Evolutionary conservation across 768 basidiomycete species (phyloP).

Genomic region (Cystobasidium tubakii): DNA sequence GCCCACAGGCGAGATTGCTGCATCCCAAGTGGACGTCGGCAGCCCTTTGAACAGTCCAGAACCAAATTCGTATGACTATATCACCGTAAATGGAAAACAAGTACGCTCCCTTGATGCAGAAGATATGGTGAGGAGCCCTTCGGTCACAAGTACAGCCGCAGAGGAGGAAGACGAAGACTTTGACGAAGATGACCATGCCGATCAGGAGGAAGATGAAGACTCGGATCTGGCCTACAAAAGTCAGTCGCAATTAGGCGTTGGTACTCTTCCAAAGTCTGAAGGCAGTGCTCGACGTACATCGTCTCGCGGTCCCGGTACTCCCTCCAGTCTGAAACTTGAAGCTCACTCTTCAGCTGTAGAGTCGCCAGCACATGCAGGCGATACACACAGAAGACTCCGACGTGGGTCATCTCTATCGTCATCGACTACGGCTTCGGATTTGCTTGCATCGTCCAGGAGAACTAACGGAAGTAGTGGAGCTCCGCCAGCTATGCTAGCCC

Average conservation of each 20-base stretch:
- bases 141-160: conserved; percentile 2
- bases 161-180: conserved; percentile 23
- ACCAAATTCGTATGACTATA: not conserved
- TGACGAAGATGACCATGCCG: not conserved
- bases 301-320: not conserved
- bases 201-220: conserved; percentile 3
- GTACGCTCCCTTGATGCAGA: not conserved
- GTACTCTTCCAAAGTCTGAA: not conserved
- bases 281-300: too few relatives aligned
- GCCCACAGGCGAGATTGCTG: not conserved
- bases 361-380: not conserved
- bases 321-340: not conserved
- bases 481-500: not conserved
- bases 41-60: not conserved
- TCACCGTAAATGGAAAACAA: not conserved
- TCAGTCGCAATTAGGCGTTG: not conserved
- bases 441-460: not conserved
- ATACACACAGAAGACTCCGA: not conserved
- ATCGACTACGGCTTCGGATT: not conserved
- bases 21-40: not conserved
- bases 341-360: not conserved
- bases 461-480: not conserved
- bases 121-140: not conserved
- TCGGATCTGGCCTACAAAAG: conserved; percentile 9
- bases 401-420: not conserved